phyloP scores from a whole-genome alignment of 192 early-diverging fungal species.

The Pilobolus umbonatus region DNA sequence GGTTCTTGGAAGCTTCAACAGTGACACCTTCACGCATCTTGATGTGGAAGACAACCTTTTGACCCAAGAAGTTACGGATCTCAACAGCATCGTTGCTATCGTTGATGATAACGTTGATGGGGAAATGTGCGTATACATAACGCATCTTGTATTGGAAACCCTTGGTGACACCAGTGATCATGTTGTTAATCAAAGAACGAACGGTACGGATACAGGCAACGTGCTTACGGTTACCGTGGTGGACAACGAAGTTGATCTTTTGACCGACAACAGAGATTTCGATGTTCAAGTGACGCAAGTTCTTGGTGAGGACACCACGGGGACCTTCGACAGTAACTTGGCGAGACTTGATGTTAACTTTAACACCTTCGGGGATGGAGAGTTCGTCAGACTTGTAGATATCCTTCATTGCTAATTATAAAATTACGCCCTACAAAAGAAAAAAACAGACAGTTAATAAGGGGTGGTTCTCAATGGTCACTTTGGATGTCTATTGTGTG shows the following conservation, averaged over 20 bases:
- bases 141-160: conserved; percentile 99
- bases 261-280: conserved; percentile 71
- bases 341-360: conserved; percentile 85
- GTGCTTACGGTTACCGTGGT: conserved; percentile 97
- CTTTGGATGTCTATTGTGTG: background rate
- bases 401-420: conserved; percentile 64
- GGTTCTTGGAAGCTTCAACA: conserved; percentile 67
- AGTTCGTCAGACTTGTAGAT: conserved; percentile 88
- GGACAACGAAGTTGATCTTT: conserved; percentile 84
- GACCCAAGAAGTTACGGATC: conserved; percentile 98
- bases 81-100: conserved; percentile 75
- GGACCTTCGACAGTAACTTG: conserved; percentile 83
- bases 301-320: conserved; percentile 84
- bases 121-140: conserved; percentile 99
- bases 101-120: conserved; percentile 92
- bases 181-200: conserved; percentile 91
- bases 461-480: background rate
- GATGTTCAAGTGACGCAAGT: conserved; percentile 91
- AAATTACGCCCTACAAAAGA: conserved; percentile 12
- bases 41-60: conserved; percentile 88
- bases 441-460: background rate
- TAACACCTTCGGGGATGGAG: conserved; percentile 85
- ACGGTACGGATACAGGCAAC: conserved; percentile 97
- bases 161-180: conserved; percentile 97
- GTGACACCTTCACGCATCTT: conserved; percentile 81